Evolutionary conservation across 139 green algal genomes (phyloP), one percentile per base, ranked within the genome.

Genomic region (Haematococcus lacustris): DNA sequence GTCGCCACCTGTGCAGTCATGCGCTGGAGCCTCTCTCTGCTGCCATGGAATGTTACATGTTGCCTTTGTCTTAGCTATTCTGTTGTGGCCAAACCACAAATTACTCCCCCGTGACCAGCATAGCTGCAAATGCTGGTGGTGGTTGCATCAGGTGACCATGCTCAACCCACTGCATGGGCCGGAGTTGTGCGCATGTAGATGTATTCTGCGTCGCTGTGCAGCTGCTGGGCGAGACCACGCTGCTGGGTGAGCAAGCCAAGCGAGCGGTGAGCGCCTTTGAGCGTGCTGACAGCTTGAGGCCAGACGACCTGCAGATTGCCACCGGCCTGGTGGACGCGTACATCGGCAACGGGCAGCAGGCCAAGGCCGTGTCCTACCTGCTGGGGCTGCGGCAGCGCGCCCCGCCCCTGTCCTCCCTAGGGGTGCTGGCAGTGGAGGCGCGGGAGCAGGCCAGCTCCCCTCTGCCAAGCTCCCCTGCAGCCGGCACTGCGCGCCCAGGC

Each of bases 301-400:
- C 41, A 40, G 51, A 79, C 33, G 73, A 79, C 73, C 57, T 79
- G n/a, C 69, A 74, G 51, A 67, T 74, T 3, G 69, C 53, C 30
- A 84, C 83, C 2, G 83, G 83, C 33, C 23, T 86, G 38, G 66
- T 73, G 63, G 83, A 89, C 37, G 76, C 83, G 0, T 86, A 83
- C 78, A 78, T 89, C 13, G 83, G 80, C 35, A 89, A 86, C 68
- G 73, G 64, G 9, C 64, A 70, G 64, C 64, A 70, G 38, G 70
- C 43, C 37, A 84, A 85, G 66, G 80, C 78, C 1, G 57, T 84
- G 0, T 65, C 67, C 2, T 77, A 73, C 69, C 43, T 85, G 21
- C 70, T 38, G 17, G 38, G 62, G 2, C 72, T 82, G 1, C 51
- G 61, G 26, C 47, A 65, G 32, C 38, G 38, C 30, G 25, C 7